These are phyloP conservation scores for Collariella sp. DNA, from an alignment of 495 filamentous ascomycete genomes.

Conservation along the genomic window DNA sequence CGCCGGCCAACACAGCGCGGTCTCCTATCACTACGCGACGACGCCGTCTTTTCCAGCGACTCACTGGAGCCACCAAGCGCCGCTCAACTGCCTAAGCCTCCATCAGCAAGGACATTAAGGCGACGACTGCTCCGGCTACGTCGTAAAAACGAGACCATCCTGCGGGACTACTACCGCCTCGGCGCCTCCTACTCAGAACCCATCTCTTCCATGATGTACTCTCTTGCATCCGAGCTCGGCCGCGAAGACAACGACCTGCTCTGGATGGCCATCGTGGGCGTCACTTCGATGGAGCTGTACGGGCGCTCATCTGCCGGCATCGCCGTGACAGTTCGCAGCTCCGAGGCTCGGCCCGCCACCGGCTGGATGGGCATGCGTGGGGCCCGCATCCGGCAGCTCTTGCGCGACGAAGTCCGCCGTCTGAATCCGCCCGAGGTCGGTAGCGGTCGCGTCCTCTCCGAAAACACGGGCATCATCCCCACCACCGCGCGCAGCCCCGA, in stretches of 20 bases:
- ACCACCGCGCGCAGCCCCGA: conserved; percentile 81
- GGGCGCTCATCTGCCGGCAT: conserved; percentile 76
- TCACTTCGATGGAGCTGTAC: conserved; percentile 83
- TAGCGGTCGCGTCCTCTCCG: conserved; percentile 39
- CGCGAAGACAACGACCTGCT: conserved; percentile 94
- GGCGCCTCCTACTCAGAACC: conserved; percentile 92
- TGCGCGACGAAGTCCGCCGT: conserved; percentile 90
- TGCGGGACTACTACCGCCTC: conserved; percentile 72
- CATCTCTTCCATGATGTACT: conserved; percentile 87
- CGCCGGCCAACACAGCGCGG: conserved; percentile 42
- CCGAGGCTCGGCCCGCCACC: conserved; percentile 43
- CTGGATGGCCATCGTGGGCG: conserved; percentile 89
- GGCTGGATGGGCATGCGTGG: conserved; percentile 80
- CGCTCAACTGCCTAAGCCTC: conserved; percentile 51
- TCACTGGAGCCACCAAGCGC: conserved; percentile 42
- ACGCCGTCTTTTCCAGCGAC: conserved; percentile 34
- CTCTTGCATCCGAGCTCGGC: conserved; percentile 86
- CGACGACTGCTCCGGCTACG: conserved; percentile 64
- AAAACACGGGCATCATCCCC: conserved; percentile 69
- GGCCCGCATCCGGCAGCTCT: conserved; percentile 70
- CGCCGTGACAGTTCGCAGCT: conserved; percentile 54
- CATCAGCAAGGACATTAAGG: conserved; percentile 61
- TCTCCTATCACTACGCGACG: conserved; percentile 39
- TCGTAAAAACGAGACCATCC: conserved; percentile 60
- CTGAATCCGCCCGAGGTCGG: conserved; percentile 73